Base-by-base conservation (phyloP, 2,329 filamentous ascomycete genomes). In the Colletotrichum ledebouriae region DNA sequence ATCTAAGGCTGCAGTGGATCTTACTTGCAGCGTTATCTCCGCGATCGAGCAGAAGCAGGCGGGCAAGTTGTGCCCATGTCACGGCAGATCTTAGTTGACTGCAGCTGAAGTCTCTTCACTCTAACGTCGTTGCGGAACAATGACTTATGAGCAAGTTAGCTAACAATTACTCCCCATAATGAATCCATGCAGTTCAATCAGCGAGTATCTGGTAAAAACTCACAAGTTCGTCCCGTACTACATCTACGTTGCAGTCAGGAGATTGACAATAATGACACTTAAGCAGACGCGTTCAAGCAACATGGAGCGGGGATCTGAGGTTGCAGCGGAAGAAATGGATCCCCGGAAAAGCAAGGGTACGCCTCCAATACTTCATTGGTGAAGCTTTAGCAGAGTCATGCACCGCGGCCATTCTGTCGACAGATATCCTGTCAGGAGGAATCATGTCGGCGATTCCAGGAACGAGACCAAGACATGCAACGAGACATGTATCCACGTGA, bases 151-250 rank as follows among this genome's bases (percentile, higher is more conserved):
- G 29, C 29, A 6, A 29, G 29, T 9, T 29, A 29, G 25, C 25
- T 25, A 25, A 25, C 25, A 25, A 25, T 9, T 2, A 29, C 29
- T 29, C 9, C 29, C 9, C 6, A 29, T 7, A 1, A 29, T 29
- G 2, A 29, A 2, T 53, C 49, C 10, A 53, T 33, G 4, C 37
- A 11, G 9, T 15, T 39, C 37, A 39, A 13, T 15, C 37, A 39
- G 37, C 29, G 29, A 39, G 4, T 29, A 37, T 33, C 17, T 53
- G 4, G 15, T 53, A n/a, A 20, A 39, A 13, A 15, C 64, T 46
- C 52, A 53, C 52, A 46, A 52, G 59, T 67, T 67, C 55, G 33
- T 59, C 61, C 61, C 33, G 60, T 59, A 59, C 29, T 53, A 29
- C 11, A 7, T 20, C 20, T 37, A 11, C 29, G 22, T 46, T 7